Evolutionary conservation across 306 rosid genomes (phyloP), one percentile per base, ranked within the genome.

Genomic region (Trifolium fragiferum): DNA sequence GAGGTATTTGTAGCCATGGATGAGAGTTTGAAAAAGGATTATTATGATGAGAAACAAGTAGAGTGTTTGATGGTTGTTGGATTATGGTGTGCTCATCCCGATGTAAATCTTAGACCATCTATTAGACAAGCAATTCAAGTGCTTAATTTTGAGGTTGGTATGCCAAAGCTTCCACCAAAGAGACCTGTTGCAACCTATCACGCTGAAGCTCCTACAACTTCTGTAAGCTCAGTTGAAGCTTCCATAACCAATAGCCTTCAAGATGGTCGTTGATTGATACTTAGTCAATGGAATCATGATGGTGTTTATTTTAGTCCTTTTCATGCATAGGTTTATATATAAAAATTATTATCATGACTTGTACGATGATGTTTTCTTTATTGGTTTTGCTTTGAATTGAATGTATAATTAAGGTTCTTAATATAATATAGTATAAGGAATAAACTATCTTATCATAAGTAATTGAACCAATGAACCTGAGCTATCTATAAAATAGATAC

Each of bases 81-180:
- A 0, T 3, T 41, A 1, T 41, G 47, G 47, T 41, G 5, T 41
- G 1, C 15, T 41, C 47, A 41, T 10, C 47, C 47, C 11, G 47
- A 41, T 41, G 47, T 41, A 10, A 10, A 12, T 41, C 18, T 68
- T 5, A 69, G 84, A 19, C 84, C 84, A 5, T 62, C 84, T 6
- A 80, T 80, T 2, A 69, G 69, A 33, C 74, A 75, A 51, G 80
- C 77, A 15, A 53, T 80, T 80, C 80, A 69, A 10, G 69, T 80
- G 38, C 84, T 80, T 18, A 40, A 68, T 32, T 80, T 75, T 62
- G 84, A 75, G 21, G 77, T 73, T 13, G 3, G 44, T 1, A 3
- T 76, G 20, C 84, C 84, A 66, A 62, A 60, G 15, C 80, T 80
- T 50, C 80, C 84, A 9, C 6, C 63, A 19, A 54, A 61, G 43